phyloP scores from a whole-genome alignment of 192 early-diverging fungal genomes.

The Dimargaris cristalligena region DNA sequence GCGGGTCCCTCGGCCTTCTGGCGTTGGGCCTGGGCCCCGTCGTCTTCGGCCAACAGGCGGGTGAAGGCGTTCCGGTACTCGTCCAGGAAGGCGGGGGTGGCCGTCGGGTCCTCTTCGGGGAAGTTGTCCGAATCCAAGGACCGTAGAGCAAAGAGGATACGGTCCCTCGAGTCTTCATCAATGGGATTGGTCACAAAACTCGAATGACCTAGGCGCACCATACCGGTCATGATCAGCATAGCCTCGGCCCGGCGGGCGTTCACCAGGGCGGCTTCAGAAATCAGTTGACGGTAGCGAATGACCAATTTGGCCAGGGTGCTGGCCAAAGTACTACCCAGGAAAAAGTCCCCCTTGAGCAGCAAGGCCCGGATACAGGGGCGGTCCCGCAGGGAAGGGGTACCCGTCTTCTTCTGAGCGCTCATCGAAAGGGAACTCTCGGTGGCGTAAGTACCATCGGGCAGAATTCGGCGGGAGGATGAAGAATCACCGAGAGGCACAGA shows the following conservation, averaged over 20 bases:
- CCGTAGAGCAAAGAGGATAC: slow-evolving; percentile 76
- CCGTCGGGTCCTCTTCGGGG: slow-evolving; percentile 17
- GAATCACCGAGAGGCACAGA: slow-evolving; percentile 23
- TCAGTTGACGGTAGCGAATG: slow-evolving; percentile 41
- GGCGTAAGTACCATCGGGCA: slow-evolving; percentile 96
- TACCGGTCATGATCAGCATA: slow-evolving; percentile 94
- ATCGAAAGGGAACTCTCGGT: slow-evolving; percentile 78
- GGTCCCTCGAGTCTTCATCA: slow-evolving; percentile 92
- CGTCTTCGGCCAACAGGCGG: slow-evolving; percentile 38
- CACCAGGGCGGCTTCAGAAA: slow-evolving; percentile 28
- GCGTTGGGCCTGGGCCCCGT: slow-evolving; percentile 30
- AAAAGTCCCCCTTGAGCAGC: slow-evolving; percentile 86
- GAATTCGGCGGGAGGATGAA: slow-evolving; percentile 45
- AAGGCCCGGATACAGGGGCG: slow-evolving; percentile 38
- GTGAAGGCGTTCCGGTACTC: slow-evolving; percentile 44
- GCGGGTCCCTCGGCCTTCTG: slow-evolving; percentile 17
- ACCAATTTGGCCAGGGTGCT: slow-evolving; percentile 82
- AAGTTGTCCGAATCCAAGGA: slow-evolving; percentile 41
- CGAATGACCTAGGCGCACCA: slow-evolving; percentile 84
- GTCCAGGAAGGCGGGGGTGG: slow-evolving; percentile 33
- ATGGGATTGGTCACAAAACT: slow-evolving; percentile 70
- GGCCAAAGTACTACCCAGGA: slow-evolving; percentile 74
- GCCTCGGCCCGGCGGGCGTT: slow-evolving; percentile 89
- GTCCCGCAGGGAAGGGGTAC: slow-evolving; percentile 28
- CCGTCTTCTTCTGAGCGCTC: slow-evolving; percentile 21